Evolutionary conservation across 2,329 filamentous ascomycete species (phyloP).

Genomic region (Pseudonectria foliicola): DNA sequence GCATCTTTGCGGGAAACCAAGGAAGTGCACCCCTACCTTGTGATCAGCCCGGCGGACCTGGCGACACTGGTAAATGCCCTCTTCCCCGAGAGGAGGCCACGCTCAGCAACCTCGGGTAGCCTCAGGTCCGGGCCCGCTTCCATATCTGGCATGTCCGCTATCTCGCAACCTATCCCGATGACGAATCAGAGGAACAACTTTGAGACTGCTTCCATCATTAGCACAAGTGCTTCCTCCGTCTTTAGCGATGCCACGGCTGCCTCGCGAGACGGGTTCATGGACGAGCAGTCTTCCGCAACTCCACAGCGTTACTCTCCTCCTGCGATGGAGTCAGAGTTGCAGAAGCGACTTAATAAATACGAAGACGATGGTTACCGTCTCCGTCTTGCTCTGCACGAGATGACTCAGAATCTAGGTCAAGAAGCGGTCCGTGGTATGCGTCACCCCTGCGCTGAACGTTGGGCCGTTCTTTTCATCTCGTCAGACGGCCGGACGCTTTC

Average conservation of each 20-base stretch:
- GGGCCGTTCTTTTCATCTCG: constrained; percentile 75
- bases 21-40: constrained; percentile 72
- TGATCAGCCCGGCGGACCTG: constrained; percentile 72
- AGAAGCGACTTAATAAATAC: constrained; percentile 42
- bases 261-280: constrained; percentile 56
- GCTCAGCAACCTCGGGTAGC: constrained; percentile 54
- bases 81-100: constrained; percentile 66
- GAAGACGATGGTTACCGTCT: constrained; percentile 61
- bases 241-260: constrained; percentile 59
- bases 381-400: constrained; percentile 61
- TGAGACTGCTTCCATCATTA: constrained; percentile 64
- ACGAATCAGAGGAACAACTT: constrained; percentile 47
- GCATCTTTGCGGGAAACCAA: constrained; percentile 68
- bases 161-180: constrained; percentile 62
- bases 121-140: constrained; percentile 61
- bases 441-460: constrained; percentile 75
- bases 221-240: constrained; percentile 65
- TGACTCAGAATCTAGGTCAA: constrained; percentile 57
- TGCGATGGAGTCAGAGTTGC: constrained; percentile 36
- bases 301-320: constrained; percentile 50
- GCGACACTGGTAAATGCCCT: constrained; percentile 74
- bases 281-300: constrained; percentile 43
- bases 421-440: constrained; percentile 60
- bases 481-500: constrained; percentile 63
- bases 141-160: constrained; percentile 59